Evolutionary conservation across 495 filamentous ascomycete species (phyloP), one percentile per base, ranked within the genome.

Genomic region (Talaromyces proteolyticus): DNA sequence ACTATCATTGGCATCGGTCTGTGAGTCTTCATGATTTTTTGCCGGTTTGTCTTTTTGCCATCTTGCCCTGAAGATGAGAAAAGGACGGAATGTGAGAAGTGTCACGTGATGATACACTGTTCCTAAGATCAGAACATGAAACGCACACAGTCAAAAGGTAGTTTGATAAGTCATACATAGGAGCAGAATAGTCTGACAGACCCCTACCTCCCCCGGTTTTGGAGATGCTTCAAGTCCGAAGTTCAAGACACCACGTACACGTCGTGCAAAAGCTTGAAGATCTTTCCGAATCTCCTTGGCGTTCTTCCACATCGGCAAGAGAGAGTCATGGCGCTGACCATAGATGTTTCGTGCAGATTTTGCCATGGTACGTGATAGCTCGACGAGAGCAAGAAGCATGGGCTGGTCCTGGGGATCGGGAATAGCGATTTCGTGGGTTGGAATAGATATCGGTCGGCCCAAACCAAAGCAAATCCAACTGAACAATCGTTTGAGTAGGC

Each of bases 381-480:
- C 54, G 3, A 58, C 42, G 20, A 75, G 46, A 0, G 59, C 49
- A 21, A 60, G 53, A 29, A 72, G 47, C 18, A 73, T 68, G 0
- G 68, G 59, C 23, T 75, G 61, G 37, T 69, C 54, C 22, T 26
- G 21, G 5, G 70, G 57, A 12, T 54, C 50, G 42, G 63, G 60
- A 38, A 70, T 69, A 0, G 61, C 60, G 17, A 70, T 58, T 25
- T 72, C 70, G 25, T 60, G 63, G 14, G 62, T 34, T 1, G 57
- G 65, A 0, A 73, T 45, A 0, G 64, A 67, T 24, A 62, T 66
- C 2, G 69, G 67, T 23, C 70, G 68, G 0, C 72, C 72, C 0
- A 64, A 43, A 42, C 69, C 64, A 40, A 72, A 73, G 42, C 67
- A 69, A 29, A 69, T 67, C 70, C 70, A 72, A 11, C 72, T 75